Base-by-base conservation (phyloP, 257 asterid species). In the Fraxinus pennsylvanica region DNA sequence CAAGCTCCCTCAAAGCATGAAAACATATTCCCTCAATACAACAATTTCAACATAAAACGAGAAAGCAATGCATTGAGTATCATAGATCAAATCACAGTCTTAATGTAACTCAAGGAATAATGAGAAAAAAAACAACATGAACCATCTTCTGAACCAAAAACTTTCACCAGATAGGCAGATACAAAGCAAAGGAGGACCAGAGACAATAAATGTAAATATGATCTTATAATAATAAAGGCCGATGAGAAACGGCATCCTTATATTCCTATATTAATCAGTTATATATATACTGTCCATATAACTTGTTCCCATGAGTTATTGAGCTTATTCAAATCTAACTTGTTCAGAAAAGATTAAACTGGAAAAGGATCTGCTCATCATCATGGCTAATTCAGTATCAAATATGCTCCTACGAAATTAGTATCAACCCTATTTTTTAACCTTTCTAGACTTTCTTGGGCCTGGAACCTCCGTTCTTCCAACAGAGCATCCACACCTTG, bases 401-500 rank as follows among this genome's bases (percentile, higher is more conserved):
- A 69, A 85, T 84, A 78, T 79, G 73, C 69, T 73, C 61, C 54
- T 39, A 27, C 68, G n/a, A 19, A 52, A 76, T 76, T 38, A 68
- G 50, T 67, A 81, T 52, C 54, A 67, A 75, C 69, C 72, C 90
- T 90, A 91, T 76, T 91, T 94, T 84, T 91, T 94, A 81, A 89
- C 88, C 94, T 89, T 94, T 66, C 95, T 82, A 63, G 86, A 21
- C 81, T 90, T 94, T 77, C 76, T 87, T 6, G 93, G 88, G 69
- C 98, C 99, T 9, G 91, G 96, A 38, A 95, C 96, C 83, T 93
- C 99, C 97, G 93, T 84, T 78, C 89, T 90, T 29, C 96, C 98
- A 22, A 91, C 89, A 21, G 98, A 84, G 81, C 99, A 95, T 52
- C 99, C 99, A 79, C 99, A 95, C 78, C 97, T 88, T 0, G 91